phyloP scores from a whole-genome alignment of 116 monocot species.

The Trichopus zeylanicus region DNA sequence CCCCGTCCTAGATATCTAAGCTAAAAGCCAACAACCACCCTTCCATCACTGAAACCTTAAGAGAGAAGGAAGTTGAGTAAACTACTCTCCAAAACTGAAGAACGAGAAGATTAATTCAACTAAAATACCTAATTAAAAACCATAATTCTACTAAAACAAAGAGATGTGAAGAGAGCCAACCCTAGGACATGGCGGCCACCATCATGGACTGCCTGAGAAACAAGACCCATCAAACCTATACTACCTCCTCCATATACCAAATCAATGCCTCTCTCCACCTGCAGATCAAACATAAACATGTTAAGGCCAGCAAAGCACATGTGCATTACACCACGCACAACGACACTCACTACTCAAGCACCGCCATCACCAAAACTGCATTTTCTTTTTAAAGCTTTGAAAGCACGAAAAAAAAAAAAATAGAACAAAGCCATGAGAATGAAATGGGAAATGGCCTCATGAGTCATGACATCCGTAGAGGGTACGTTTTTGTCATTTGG shows the following conservation, averaged over 20 bases:
- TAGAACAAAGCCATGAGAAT: not conserved
- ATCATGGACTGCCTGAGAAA: constrained; percentile 77
- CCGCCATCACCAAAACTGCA: too few relatives aligned
- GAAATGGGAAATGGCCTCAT: not conserved
- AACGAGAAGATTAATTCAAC: not conserved
- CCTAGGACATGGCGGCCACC: constrained; percentile 87
- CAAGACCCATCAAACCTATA: constrained; percentile 82
- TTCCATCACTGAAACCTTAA: too few relatives aligned
- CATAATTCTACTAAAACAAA: constrained; percentile 6
- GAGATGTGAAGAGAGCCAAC: constrained; percentile 10
- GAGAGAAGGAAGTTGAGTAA: too few relatives aligned
- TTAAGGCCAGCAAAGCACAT: not conserved
- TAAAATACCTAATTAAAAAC: not conserved
- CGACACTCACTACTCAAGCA: too few relatives aligned
- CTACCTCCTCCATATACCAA: constrained; percentile 87
- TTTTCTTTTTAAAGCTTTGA: too few relatives aligned
- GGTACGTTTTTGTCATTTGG: not conserved
- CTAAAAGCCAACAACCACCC: too few relatives aligned
- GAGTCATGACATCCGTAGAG: constrained; percentile 15
- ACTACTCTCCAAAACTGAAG: too few relatives aligned
- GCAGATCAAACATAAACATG: not conserved
- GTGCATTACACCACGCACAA: constrained; percentile 1
- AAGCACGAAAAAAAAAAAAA: too few relatives aligned
- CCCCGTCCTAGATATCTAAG: too few relatives aligned
- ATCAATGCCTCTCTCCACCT: constrained; percentile 76